Conservation (phyloP, 78 protist species). For the Mantamonas sphyraenae region DNA sequence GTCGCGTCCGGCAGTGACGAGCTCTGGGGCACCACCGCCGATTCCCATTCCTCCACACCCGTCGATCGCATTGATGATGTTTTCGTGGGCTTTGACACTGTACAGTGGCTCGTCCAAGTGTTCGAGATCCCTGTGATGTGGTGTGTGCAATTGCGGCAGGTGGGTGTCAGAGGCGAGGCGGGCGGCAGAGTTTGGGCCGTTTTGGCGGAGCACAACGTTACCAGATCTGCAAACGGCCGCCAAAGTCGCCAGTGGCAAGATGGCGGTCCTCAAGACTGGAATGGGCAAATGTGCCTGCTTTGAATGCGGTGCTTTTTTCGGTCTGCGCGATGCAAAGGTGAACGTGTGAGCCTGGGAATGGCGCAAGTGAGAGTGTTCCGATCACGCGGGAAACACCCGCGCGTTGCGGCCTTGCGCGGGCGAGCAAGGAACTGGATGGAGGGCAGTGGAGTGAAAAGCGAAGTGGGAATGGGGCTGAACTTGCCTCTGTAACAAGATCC, state of each 20-base stretch:
- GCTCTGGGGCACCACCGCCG: constrained; percentile 68
- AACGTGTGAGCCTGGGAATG: too few relatives aligned
- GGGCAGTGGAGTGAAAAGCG: too few relatives aligned
- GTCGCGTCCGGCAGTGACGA: constrained; percentile 60
- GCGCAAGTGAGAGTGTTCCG: too few relatives aligned
- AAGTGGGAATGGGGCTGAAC: too few relatives aligned
- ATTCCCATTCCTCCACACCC: constrained; percentile 38
- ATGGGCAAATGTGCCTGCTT: constrained; percentile 57
- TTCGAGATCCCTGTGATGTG: constrained; percentile 51
- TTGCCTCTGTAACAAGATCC: not conserved
- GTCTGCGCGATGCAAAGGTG: too few relatives aligned
- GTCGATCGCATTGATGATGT: constrained; percentile 53
- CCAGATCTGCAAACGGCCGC: constrained; percentile 45
- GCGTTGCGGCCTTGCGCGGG: too few relatives aligned
- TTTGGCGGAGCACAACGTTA: too few relatives aligned
- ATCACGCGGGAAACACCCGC: too few relatives aligned
- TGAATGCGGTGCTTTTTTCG: constrained; percentile 18
- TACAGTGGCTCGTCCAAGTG: constrained; percentile 1
- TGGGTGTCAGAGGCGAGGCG: not conserved
- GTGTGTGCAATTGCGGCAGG: too few relatives aligned
- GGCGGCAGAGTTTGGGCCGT: not conserved
- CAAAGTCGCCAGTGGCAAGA: constrained; percentile 59
- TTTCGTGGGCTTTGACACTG: constrained; percentile 23
- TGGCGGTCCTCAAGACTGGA: constrained; percentile 19
- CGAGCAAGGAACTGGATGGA: too few relatives aligned